These are phyloP conservation scores for Phytophthora pistaciae DNA, from an alignment of 352 stramenopile genomes.

Conservation along the genomic window DNA sequence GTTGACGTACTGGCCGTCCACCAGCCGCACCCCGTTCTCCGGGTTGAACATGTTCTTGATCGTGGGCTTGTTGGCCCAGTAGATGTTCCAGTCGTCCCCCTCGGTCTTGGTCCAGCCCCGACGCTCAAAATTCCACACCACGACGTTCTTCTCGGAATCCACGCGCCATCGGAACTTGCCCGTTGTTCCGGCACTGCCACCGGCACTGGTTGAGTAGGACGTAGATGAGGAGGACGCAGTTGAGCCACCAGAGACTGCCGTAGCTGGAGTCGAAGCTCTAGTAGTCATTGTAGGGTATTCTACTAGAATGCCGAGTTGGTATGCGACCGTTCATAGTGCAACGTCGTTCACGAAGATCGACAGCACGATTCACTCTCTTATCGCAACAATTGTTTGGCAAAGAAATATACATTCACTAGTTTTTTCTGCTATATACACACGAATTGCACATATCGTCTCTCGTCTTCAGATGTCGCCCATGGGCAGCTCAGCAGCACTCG, in stretches of 20 bases:
- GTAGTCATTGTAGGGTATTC: not conserved
- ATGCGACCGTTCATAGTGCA: conserved; percentile 8
- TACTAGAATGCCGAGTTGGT: not conserved
- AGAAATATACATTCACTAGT: conserved; percentile 5
- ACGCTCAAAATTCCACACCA: conserved; percentile 87
- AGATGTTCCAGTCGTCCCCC: conserved; percentile 94
- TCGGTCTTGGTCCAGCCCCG: conserved; percentile 87
- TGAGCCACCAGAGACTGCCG: conserved; percentile 2
- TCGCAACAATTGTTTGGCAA: not conserved
- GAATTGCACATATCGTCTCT: conserved; percentile 9
- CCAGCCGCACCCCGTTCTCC: conserved; percentile 72
- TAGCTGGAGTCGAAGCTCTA: conserved; percentile 10
- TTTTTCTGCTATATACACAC: conserved; percentile 12
- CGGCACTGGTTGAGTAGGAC: conserved; percentile 2
- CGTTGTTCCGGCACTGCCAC: not conserved
- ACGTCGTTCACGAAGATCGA: not conserved
- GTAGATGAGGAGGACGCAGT: conserved; percentile 8
- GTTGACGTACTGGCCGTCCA: conserved; percentile 88
- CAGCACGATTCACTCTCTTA: not conserved
- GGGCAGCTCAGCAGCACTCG: conserved; percentile 14
- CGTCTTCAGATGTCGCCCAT: conserved; percentile 23
- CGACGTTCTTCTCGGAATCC: conserved; percentile 83
- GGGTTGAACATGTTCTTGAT: conserved; percentile 93
- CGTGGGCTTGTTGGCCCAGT: conserved; percentile 91
- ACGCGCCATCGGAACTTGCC: conserved; percentile 72